Conservation (phyloP, 768 basidiomycete species). For the Hydnum rufescens region DNA sequence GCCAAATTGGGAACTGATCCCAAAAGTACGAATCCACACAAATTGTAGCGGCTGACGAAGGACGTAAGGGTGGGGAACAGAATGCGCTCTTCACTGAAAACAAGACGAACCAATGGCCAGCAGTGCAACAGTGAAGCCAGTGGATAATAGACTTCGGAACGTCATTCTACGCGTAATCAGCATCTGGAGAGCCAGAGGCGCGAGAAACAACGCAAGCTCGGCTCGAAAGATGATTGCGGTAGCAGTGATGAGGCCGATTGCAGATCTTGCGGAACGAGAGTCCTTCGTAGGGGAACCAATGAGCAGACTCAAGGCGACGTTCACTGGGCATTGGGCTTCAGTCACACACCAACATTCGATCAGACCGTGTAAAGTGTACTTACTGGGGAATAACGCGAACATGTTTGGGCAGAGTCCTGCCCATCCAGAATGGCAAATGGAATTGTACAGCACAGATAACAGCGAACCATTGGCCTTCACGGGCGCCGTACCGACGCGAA, state of each 20-base stretch:
- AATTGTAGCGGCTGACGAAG: slow-evolving; percentile 33
- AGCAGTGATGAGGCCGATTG: slow-evolving; percentile 43
- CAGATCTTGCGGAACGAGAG: slow-evolving; percentile 20
- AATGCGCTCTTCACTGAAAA: not conserved
- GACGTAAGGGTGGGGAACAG: not conserved
- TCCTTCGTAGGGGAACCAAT: slow-evolving; percentile 14
- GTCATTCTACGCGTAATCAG: slow-evolving; percentile 26
- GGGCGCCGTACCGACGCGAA: slow-evolving; percentile 39
- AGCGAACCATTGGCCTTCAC: slow-evolving; percentile 36
- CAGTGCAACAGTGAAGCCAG: slow-evolving; percentile 30
- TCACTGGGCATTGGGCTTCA: slow-evolving; percentile 40
- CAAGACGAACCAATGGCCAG: slow-evolving; percentile 31
- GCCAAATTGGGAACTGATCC: slow-evolving; percentile 57
- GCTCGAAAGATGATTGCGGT: slow-evolving; percentile 56
- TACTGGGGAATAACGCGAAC: slow-evolving; percentile 69
- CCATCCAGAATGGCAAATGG: slow-evolving; percentile 85
- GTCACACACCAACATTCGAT: too few relatives aligned
- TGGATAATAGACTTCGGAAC: slow-evolving; percentile 25
- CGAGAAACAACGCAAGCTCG: slow-evolving; percentile 53
- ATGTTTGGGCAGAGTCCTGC: slow-evolving; percentile 88
- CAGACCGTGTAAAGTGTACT: slow-evolving; percentile 3
- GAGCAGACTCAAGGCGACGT: slow-evolving; percentile 31
- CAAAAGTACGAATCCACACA: slow-evolving; percentile 76
- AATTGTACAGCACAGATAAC: slow-evolving; percentile 69
- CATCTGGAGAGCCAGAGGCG: slow-evolving; percentile 36